A percentile compares a stretch with the other conserved stretches of the same genome.
Conservation (phyloP, 306 rosid genomes). For the Morella rubra region DNA sequence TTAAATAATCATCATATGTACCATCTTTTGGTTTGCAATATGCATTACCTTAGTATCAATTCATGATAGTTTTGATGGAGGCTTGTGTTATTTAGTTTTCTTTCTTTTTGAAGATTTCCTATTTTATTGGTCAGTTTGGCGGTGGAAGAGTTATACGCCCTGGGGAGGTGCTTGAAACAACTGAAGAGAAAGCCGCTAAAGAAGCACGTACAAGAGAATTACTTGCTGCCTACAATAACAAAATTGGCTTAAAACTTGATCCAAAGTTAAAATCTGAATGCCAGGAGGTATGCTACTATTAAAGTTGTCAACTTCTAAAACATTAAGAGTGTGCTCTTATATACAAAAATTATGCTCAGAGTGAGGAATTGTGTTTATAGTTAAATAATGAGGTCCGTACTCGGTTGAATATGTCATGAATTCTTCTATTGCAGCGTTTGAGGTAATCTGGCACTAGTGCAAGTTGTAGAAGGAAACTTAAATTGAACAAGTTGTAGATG, state of each 20-base stretch:
- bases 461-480: too few relatives aligned
- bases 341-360: slow-evolving; percentile 1
- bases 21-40: too few relatives aligned
- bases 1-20: too few relatives aligned
- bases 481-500: too few relatives aligned
- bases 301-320: slow-evolving; percentile 11
- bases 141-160: slow-evolving; percentile 82
- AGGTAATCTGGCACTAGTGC: too few relatives aligned
- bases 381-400: too few relatives aligned
- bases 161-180: slow-evolving; percentile 74
- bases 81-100: too few relatives aligned
- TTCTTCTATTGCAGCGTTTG: too few relatives aligned
- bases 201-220: slow-evolving; percentile 65
- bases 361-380: neutral
- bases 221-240: slow-evolving; percentile 70
- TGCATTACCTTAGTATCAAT: too few relatives aligned
- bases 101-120: neutral
- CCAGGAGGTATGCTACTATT: slow-evolving; percentile 52
- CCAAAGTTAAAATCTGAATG: slow-evolving; percentile 71
- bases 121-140: slow-evolving; percentile 56
- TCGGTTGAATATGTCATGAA: too few relatives aligned
- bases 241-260: slow-evolving; percentile 58
- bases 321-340: slow-evolving; percentile 5
- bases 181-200: slow-evolving; percentile 74
- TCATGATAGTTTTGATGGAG: too few relatives aligned